These are phyloP conservation scores for Trebouxia sp. DNA, from an alignment of 139 green algal species.

Conservation along the genomic window DNA sequence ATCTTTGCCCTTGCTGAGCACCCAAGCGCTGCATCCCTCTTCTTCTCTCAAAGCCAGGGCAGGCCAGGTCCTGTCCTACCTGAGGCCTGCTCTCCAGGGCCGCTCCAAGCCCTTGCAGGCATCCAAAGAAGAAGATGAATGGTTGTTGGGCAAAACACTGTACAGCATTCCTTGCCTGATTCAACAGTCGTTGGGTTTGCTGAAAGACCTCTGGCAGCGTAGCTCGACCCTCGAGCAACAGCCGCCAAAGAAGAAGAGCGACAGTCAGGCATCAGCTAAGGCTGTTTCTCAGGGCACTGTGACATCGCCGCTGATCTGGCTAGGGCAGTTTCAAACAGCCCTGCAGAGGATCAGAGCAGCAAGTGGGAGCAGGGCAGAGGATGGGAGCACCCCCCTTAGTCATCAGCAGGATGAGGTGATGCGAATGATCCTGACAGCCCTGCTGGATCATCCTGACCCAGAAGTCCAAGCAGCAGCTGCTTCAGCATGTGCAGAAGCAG, in stretches of 20 bases:
- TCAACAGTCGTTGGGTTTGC: background rate
- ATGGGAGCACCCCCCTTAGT: background rate
- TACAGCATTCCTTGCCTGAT: background rate
- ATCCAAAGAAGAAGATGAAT: no score
- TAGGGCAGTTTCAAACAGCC: background rate
- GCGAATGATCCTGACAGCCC: slow-evolving; percentile 22
- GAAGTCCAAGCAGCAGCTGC: slow-evolving; percentile 17
- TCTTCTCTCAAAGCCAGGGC: slow-evolving; percentile 12
- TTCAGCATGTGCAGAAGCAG: background rate
- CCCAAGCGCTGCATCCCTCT: background rate
- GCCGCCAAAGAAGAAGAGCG: background rate
- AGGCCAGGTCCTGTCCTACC: background rate
- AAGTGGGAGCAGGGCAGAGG: background rate
- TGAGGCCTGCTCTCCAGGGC: background rate
- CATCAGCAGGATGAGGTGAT: slow-evolving; percentile 12
- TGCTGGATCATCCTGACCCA: slow-evolving; percentile 12
- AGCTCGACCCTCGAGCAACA: no score
- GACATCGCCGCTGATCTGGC: background rate
- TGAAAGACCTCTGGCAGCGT: background rate
- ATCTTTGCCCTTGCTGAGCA: background rate
- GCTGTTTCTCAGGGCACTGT: background rate
- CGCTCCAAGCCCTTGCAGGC: background rate
- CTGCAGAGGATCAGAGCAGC: background rate
- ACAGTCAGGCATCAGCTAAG: background rate
- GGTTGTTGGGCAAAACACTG: no score